phyloP scores from a whole-genome alignment of 148 eudicot genomes.

The Cornus florida region DNA sequence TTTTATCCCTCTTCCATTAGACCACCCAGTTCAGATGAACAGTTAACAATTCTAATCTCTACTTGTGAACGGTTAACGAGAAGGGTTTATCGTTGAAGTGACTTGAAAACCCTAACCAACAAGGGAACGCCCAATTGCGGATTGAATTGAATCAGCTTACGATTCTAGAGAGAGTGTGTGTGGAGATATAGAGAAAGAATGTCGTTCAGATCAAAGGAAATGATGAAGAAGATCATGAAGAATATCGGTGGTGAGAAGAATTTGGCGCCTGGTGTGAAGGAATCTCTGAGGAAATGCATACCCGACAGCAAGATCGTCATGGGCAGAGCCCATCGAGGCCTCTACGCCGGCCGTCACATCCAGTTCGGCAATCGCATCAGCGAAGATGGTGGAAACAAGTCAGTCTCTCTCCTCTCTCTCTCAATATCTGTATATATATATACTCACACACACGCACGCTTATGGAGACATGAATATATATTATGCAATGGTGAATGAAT shows the following conservation, averaged over 20 bases:
- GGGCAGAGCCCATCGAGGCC: conserved; percentile 93
- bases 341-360: conserved; percentile 93
- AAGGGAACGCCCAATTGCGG: too few species aligned
- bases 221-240: conserved; percentile 80
- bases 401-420: conserved; percentile 14
- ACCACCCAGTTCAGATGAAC: too few species aligned
- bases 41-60: too few species aligned
- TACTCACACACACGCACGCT: not conserved
- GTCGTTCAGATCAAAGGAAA: conserved; percentile 80
- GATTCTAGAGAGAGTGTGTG: too few species aligned
- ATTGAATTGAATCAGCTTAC: too few species aligned
- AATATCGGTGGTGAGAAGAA: conserved; percentile 80
- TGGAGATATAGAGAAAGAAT: conserved; percentile 30
- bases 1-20: too few species aligned
- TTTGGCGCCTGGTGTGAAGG: conserved; percentile 61
- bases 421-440: not conserved
- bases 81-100: too few species aligned
- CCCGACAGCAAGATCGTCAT: conserved; percentile 75
- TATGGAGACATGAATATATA: too few species aligned
- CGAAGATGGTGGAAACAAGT: conserved; percentile 96
- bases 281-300: conserved; percentile 46
- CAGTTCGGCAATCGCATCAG: conserved; percentile 84
- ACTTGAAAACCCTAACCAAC: too few species aligned
- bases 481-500: not conserved
- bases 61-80: too few species aligned